Evolutionary conservation across 345 rosid species (phyloP), one percentile per base, ranked within the genome.

Genomic region (Citrus medica): DNA sequence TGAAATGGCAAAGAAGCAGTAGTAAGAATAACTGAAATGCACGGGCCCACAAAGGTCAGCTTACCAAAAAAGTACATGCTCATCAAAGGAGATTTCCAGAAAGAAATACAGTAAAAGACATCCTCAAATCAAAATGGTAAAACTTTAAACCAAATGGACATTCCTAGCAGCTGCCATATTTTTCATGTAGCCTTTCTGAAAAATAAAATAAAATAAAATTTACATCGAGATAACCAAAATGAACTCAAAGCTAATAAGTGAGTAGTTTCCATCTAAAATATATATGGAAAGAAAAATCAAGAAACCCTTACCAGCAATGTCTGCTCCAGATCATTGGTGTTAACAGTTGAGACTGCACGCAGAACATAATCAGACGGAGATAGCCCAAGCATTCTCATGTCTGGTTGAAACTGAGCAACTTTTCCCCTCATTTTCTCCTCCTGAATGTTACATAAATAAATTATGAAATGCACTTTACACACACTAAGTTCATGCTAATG

Each of bases 321-420:
- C 91, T 92, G 94, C 86, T 94, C 98, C 77, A 96, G 89, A 83
- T 94, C 95, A 84, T 92, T 96, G 71, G 92, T 86, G 79, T 79
- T 93, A 64, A 94, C 93, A 62, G 81, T 87, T 33, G 98, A 89
- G 76, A 94, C 83, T 56, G 93, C 90, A 63, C 78, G 88, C 51
- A 92, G 97, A 80, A 96, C 90, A 81, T 83, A 91, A 60, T 90
- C 92, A 48, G 98, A 89, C 5, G 98, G 94, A 62, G 95, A 86
- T 60, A 92, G 86, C 76, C 98, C 98, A 38, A 77, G 84, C 95
- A 96, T 85, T 64, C 90, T 46, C 55, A 79, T 82, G 82, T 94
- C 94, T 76, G 97, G 92, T 72, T 87, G 91, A 81, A 89, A 90
- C 55, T 81, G 85, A 53, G 91, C 74, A 77, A 82, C 87, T 32